A percentile compares a stretch with the other conserved stretches of the same genome.
phyloP scores from a whole-genome alignment of 345 rosid species.

The Moricandia moricandioides region DNA sequence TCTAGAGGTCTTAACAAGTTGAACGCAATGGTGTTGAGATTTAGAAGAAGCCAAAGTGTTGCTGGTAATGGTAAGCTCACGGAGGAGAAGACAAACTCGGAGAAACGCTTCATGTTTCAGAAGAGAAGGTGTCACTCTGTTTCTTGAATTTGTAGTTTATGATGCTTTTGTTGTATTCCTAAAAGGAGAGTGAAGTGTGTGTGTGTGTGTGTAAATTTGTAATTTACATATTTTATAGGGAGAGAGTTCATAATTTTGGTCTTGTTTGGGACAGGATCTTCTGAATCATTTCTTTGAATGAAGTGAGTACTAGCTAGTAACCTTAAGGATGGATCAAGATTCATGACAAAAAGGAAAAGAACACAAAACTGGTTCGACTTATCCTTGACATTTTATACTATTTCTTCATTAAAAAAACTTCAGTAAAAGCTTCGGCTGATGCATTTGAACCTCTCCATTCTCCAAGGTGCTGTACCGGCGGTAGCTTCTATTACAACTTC shows the following conservation, averaged over 20 bases:
- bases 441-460: no score
- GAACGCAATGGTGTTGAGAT: constrained; percentile 60
- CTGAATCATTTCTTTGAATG: background rate
- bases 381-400: no score
- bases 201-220: constrained; percentile 24
- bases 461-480: no score
- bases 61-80: constrained; percentile 32
- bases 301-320: no score
- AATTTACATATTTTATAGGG: background rate
- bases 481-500: no score
- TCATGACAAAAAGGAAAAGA: no score
- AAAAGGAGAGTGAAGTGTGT: constrained; percentile 4
- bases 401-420: no score
- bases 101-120: constrained; percentile 66
- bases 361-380: no score
- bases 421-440: no score
- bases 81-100: constrained; percentile 53
- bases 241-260: background rate
- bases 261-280: background rate
- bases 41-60: constrained; percentile 50
- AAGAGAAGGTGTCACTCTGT: constrained; percentile 89
- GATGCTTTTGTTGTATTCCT: background rate
- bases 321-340: no score
- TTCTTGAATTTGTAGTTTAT: constrained; percentile 41
- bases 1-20: constrained; percentile 75